Evolutionary conservation across 441 rosid genomes (phyloP).

Genomic region (Kokia cookei): DNA sequence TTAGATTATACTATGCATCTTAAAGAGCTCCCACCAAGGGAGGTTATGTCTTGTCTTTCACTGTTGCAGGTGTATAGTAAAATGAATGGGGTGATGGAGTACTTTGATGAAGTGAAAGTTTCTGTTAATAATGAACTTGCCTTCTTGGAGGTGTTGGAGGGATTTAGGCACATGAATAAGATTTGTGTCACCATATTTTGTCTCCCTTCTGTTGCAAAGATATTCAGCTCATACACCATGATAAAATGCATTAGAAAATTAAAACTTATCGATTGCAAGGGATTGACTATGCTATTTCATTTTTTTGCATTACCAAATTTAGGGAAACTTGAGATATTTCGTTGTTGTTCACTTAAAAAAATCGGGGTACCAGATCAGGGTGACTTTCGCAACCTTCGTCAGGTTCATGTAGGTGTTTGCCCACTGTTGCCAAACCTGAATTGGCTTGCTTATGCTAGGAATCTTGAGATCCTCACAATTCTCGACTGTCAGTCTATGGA

Average conservation of each 20-base stretch:
- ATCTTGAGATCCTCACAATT: neutral
- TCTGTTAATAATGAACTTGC: neutral
- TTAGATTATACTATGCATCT: neutral
- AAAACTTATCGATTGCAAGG: neutral
- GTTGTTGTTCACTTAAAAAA: neutral
- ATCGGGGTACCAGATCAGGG: neutral
- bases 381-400: neutral
- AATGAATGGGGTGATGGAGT: neutral
- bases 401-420: neutral
- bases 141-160: neutral
- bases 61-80: constrained; percentile 6
- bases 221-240: neutral
- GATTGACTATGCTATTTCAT: neutral
- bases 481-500: neutral
- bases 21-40: neutral
- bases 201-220: neutral
- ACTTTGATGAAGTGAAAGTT: neutral
- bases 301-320: neutral
- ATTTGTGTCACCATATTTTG: constrained; percentile 2
- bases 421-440: neutral
- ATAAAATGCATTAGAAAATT: neutral
- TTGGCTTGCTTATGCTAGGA: neutral
- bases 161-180: neutral
- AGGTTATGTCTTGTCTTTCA: constrained; percentile 11
- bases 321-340: neutral